These are phyloP conservation scores for Bretschneidera sinensis DNA, from an alignment of 345 rosid genomes.

Conservation along the genomic window DNA sequence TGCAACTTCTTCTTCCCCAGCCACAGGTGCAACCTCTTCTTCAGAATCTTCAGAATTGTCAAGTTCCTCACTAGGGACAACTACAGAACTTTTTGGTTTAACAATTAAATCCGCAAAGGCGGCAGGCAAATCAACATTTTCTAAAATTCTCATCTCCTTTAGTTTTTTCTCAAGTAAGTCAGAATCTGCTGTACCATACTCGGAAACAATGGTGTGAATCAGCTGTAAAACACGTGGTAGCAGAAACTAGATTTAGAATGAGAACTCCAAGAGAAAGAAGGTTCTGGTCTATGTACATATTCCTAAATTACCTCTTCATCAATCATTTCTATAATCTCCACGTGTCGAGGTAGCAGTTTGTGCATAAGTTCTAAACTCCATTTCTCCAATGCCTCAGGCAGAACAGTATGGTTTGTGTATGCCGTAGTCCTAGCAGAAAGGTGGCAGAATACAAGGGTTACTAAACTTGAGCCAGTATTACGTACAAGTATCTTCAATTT, in stretches of 20 bases:
- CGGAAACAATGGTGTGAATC: slow-evolving; percentile 49
- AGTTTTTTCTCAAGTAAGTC: slow-evolving; percentile 50
- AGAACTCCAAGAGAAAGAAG: background rate
- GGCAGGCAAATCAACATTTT: slow-evolving; percentile 69
- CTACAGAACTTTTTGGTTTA: slow-evolving; percentile 34
- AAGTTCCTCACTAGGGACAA: slow-evolving; percentile 22
- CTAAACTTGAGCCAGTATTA: slow-evolving; percentile 3
- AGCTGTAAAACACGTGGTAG: slow-evolving; percentile 38
- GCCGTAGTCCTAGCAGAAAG: slow-evolving; percentile 57
- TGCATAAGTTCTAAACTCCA: slow-evolving; percentile 85
- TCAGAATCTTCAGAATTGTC: slow-evolving; percentile 28
- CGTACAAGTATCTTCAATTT: background rate
- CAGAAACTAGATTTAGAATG: slow-evolving; percentile 15
- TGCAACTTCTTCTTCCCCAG: slow-evolving; percentile 7
- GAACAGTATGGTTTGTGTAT: slow-evolving; percentile 80
- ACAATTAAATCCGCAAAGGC: slow-evolving; percentile 54
- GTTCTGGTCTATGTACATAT: slow-evolving; percentile 14
- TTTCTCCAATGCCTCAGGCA: slow-evolving; percentile 87
- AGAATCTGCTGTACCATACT: slow-evolving; percentile 50
- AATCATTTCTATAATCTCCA: slow-evolving; percentile 74
- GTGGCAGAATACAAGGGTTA: slow-evolving; percentile 8
- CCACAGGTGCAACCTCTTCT: slow-evolving; percentile 23
- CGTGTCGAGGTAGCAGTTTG: slow-evolving; percentile 70
- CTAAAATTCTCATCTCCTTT: slow-evolving; percentile 74
- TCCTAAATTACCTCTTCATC: slow-evolving; percentile 63